Evolutionary conservation across 441 rosid genomes (phyloP), one percentile per base, ranked within the genome.

Genomic region (Manihot esculenta): DNA sequence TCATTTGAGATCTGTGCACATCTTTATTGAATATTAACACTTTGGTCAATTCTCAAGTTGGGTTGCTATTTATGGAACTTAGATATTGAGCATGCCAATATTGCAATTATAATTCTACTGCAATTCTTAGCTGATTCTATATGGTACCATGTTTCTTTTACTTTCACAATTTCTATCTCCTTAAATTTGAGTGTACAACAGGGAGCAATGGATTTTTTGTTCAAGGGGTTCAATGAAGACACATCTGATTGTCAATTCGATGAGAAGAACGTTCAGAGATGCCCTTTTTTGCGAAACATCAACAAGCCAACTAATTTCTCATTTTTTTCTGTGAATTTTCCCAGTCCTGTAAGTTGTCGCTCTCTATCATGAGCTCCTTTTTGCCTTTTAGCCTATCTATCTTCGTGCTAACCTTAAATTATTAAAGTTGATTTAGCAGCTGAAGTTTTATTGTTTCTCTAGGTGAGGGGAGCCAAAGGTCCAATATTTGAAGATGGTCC

Each of bases 401-500:
- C 7, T 63, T n/a, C 54, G 17, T 9, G 3, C 7, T 66, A 24
- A 13, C 50, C 44, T 50, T 15, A 30, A 4, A 30, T 66, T 41
- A 23, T 63, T 45, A 27, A 27, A 55, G 26, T 10, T 64, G 27
- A 18, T 51, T 20, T 35, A 48, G n/a, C 5, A 38, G 60, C 62
- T 33, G 33, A 14, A 30, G 1, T n/a, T 50, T 7, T 49, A 15
- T 17, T 71, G 42, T 30, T 73, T 71, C 54, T 79, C 66, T 59
- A 84, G 89, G 76, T 68, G 70, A 73, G 62, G 58, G 92, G 84
- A 73, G 83, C 82, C 63, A 88, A 83, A 81, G 94, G 93, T 72
- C 98, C 96, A 5, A 90, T 92, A 62, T 92, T 92, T 81, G 94
- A 90, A 69, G 94, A 92, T 84, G 94, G 88, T 71, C 88, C 92